phyloP scores from a whole-genome alignment of 202 grass and related monocot genomes.

The Cymbopogon flexuosus region DNA sequence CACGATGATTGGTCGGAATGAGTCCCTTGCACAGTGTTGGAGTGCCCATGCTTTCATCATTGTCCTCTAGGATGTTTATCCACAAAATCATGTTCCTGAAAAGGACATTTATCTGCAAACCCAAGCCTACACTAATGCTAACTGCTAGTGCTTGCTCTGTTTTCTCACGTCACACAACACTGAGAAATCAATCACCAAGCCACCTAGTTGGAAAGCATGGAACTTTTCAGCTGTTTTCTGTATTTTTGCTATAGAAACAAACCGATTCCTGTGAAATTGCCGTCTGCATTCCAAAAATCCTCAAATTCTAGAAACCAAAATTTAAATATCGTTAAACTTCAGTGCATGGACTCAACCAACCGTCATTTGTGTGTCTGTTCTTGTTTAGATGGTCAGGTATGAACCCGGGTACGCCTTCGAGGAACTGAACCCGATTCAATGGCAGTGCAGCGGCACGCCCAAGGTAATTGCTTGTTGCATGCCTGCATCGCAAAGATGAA shows the following conservation, averaged over 20 bases:
- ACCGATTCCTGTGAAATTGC: too few species aligned
- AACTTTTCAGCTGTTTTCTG: too few species aligned
- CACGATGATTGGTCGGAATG: conserved; percentile 9
- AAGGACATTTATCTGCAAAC: background rate
- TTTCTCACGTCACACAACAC: too few species aligned
- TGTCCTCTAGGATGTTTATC: background rate
- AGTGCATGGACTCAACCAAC: background rate
- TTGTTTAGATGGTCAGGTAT: conserved; percentile 38
- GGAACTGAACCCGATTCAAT: conserved; percentile 51
- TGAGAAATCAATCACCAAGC: too few species aligned
- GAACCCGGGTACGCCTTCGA: conserved; percentile 50
- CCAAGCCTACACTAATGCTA: too few species aligned
- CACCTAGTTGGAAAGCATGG: too few species aligned
- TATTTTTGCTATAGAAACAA: too few species aligned
- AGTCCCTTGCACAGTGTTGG: background rate
- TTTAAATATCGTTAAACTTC: background rate
- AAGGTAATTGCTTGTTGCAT: conserved; percentile 17
- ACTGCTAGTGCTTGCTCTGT: too few species aligned
- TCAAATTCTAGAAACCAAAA: background rate
- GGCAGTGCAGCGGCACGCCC: conserved; percentile 56
- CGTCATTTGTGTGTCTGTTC: background rate
- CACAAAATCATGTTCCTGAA: background rate
- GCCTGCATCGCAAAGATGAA: too few species aligned
- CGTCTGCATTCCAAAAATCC: too few species aligned
- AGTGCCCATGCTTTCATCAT: background rate